phyloP scores from a whole-genome alignment of 2,329 filamentous ascomycete genomes.

The Curvularia eragrostidis region DNA sequence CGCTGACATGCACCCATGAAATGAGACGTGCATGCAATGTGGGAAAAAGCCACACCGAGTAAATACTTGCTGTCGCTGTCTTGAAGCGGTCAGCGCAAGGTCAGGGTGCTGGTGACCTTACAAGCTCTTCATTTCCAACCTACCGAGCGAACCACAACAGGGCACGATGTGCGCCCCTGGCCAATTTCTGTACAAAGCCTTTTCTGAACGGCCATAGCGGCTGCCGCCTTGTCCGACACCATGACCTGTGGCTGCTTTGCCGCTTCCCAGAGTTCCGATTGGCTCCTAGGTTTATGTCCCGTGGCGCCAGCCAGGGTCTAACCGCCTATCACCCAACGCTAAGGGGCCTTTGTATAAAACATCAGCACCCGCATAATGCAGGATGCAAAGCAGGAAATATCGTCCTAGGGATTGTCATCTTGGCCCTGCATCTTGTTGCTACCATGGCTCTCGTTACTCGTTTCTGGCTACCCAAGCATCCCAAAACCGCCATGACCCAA shows the following conservation, averaged over 20 bases:
- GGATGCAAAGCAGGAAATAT: slow-evolving; percentile 23
- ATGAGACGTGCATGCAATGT: background rate
- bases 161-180: slow-evolving; percentile 24
- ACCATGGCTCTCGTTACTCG: slow-evolving; percentile 41
- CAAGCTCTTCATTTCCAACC: slow-evolving; percentile 7
- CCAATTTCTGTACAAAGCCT: background rate
- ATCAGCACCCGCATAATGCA: slow-evolving; percentile 11
- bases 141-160: slow-evolving; percentile 11
- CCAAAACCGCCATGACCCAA: slow-evolving; percentile 23
- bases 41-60: background rate
- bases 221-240: slow-evolving; percentile 25
- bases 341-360: slow-evolving; percentile 32
- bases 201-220: slow-evolving; percentile 21
- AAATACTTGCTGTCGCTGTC: background rate
- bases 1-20: background rate
- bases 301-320: slow-evolving; percentile 13
- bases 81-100: slow-evolving; percentile 2
- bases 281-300: slow-evolving; percentile 20
- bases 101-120: slow-evolving; percentile 2
- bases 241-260: slow-evolving; percentile 23
- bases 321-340: slow-evolving; percentile 15
- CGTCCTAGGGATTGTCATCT: slow-evolving; percentile 27
- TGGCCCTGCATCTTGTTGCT: slow-evolving; percentile 22
- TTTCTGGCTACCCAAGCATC: slow-evolving; percentile 34
- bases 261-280: slow-evolving; percentile 42